Percentiles rank a stretch among this genome's conserved stretches.
phyloP scores from a whole-genome alignment of 306 rosid species.

The Ceratonia siliqua region DNA sequence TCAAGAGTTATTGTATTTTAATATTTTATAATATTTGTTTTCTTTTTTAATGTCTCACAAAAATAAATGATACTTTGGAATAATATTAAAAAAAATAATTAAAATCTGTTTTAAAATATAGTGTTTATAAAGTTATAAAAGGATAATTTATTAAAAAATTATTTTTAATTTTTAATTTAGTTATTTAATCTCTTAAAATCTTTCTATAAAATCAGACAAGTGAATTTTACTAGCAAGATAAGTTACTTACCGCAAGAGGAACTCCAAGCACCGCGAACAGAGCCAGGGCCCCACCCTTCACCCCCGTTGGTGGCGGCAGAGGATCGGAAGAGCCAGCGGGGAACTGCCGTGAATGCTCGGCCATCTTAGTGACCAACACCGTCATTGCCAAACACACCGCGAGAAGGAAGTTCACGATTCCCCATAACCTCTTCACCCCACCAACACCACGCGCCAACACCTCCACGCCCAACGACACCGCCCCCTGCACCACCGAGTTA shows the following conservation, averaged over 20 bases:
- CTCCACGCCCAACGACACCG: conserved; percentile 58
- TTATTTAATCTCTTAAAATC: no score
- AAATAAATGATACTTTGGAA: no score
- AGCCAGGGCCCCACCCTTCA: conserved; percentile 50
- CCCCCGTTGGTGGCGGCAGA: conserved; percentile 15
- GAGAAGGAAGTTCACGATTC: conserved; percentile 68
- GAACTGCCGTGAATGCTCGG: conserved; percentile 29
- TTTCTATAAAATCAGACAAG: no score
- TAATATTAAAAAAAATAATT: no score
- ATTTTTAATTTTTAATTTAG: no score
- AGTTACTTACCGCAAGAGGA: conserved; percentile 53
- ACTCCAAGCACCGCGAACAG: conserved; percentile 52
- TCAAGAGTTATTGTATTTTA: no score
- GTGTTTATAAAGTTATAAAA: no score
- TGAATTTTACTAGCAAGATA: no score
- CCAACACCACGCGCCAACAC: conserved; percentile 56
- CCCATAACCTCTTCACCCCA: conserved; percentile 78
- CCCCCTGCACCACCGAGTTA: conserved; percentile 69
- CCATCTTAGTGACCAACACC: conserved; percentile 56
- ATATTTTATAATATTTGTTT: no score
- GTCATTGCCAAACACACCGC: conserved; percentile 42
- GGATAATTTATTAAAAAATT: no score
- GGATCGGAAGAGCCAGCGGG: not conserved
- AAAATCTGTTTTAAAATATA: no score
- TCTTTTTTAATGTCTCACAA: no score